Percentiles rank a stretch among this genome's conserved stretches.
These are phyloP conservation scores for Malassezia cuniculi DNA, from an alignment of 1,284 basidiomycete species.

Conservation along the genomic window DNA sequence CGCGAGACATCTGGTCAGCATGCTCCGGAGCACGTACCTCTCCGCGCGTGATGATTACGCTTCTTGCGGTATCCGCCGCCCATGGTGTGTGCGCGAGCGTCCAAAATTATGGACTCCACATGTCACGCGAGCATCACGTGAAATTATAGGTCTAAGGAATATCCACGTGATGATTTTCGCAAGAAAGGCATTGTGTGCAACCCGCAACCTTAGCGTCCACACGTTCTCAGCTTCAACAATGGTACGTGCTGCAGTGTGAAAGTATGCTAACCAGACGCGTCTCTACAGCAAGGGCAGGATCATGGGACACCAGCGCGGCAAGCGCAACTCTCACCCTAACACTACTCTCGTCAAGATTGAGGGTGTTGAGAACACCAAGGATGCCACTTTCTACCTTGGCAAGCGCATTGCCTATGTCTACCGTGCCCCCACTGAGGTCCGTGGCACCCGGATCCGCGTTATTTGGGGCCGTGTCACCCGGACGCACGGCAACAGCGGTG, in stretches of 20 bases:
- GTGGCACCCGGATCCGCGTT: slow-evolving; percentile 82
- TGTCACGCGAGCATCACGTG: slow-evolving; percentile 6
- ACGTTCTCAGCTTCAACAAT: too few relatives aligned
- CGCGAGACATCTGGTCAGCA: slow-evolving; percentile 30
- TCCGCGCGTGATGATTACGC: slow-evolving; percentile 40
- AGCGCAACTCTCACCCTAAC: slow-evolving; percentile 88
- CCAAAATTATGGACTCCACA: not conserved
- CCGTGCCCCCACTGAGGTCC: slow-evolving; percentile 81
- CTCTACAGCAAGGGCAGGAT: slow-evolving; percentile 95
- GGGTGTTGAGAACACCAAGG: slow-evolving; percentile 83
- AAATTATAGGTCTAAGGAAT: slow-evolving; percentile 5
- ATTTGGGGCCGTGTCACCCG: slow-evolving; percentile 70
- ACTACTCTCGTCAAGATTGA: slow-evolving; percentile 91
- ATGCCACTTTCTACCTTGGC: slow-evolving; percentile 94
- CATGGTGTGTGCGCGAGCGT: slow-evolving; percentile 17
- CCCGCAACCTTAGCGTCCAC: too few relatives aligned
- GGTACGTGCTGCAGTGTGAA: not conserved
- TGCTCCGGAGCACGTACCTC: slow-evolving; percentile 15
- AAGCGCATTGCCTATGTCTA: slow-evolving; percentile 98
- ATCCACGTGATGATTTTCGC: slow-evolving; percentile 8
- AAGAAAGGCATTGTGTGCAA: too few relatives aligned
- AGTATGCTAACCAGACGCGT: slow-evolving; percentile 47
- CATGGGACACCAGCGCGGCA: slow-evolving; percentile 94
- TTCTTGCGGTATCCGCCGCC: slow-evolving; percentile 36
- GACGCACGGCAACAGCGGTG: slow-evolving; percentile 63